A percentile compares a stretch with the other conserved stretches of the same genome.
These are phyloP conservation scores for Neofusicoccum cordaticola DNA, from an alignment of 2,329 filamentous ascomycete genomes.

Conservation along the genomic window DNA sequence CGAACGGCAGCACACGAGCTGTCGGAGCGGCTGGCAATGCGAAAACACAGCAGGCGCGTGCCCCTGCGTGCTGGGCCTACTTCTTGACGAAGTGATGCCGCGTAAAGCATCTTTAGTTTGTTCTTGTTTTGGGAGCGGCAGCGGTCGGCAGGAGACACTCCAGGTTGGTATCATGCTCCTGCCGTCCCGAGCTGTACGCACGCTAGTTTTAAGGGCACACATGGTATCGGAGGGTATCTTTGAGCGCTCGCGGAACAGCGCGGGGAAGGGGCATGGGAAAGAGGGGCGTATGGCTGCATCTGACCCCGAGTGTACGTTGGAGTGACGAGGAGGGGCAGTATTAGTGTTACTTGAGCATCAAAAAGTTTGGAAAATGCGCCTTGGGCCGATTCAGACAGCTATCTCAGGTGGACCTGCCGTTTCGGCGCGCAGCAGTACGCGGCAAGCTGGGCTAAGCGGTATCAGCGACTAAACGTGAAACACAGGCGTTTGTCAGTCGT, in stretches of 20 bases:
- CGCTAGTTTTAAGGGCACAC: slow-evolving; percentile 10
- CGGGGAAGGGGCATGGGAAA: slow-evolving; percentile 1
- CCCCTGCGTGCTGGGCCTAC: background rate
- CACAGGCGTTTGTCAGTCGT: background rate
- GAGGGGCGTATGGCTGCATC: slow-evolving; percentile 9
- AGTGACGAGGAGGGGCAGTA: slow-evolving; percentile 6
- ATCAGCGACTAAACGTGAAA: slow-evolving; percentile 2
- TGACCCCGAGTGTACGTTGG: slow-evolving; percentile 10
- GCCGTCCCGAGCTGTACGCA: slow-evolving; percentile 4
- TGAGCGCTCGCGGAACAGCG: background rate
- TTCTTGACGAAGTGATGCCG: slow-evolving; percentile 1
- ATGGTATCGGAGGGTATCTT: background rate
- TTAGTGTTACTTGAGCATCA: slow-evolving; percentile 11
- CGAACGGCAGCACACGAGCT: background rate
- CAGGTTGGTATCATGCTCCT: slow-evolving; percentile 8
- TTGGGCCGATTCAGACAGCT: background rate
- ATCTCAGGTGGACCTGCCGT: too few species aligned
- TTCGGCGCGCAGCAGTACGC: background rate
- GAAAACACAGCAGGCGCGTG: background rate
- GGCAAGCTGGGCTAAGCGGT: background rate
- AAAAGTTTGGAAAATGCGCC: slow-evolving; percentile 9
- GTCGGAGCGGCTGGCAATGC: background rate
- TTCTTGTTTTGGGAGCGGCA: slow-evolving; percentile 6
- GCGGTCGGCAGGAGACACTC: background rate
- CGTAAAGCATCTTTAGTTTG: slow-evolving; percentile 14